Evolutionary conservation across 2,329 filamentous ascomycete species (phyloP).

Genomic region (Coniochaeta sp.): DNA sequence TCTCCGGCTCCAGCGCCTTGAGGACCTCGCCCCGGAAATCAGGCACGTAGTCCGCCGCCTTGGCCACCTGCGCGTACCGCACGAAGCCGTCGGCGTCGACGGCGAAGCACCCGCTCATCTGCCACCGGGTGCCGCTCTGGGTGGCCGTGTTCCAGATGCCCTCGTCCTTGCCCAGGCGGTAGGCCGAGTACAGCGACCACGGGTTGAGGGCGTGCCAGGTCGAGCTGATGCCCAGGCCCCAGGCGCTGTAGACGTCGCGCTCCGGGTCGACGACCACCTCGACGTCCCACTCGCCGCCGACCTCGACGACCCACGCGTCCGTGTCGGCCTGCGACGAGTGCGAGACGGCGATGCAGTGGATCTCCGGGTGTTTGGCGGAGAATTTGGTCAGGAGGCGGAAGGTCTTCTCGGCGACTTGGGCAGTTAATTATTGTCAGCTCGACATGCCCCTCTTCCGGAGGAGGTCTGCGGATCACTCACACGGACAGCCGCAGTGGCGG

Average conservation of each 20-base stretch:
- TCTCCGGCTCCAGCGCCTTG: conserved; percentile 8
- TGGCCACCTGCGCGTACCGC: conserved; percentile 40
- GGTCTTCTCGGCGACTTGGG: conserved; percentile 66
- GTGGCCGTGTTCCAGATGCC: conserved; percentile 52
- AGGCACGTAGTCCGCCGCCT: conserved; percentile 43
- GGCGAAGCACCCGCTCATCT: conserved; percentile 59
- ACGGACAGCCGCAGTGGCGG: conserved; percentile 68
- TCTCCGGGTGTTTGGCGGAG: conserved; percentile 38
- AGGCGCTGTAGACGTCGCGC: conserved; percentile 53
- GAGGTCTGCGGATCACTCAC: conserved; percentile 44
- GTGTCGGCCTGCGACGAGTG: conserved; percentile 48
- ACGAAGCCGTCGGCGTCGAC: conserved; percentile 45
- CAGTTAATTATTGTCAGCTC: background rate
- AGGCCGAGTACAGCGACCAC: conserved; percentile 46
- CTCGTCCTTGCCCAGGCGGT: conserved; percentile 51
- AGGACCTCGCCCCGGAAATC: conserved; percentile 40
- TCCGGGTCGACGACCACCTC: conserved; percentile 53
- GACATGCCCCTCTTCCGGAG: too few relatives aligned
- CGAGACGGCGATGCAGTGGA: conserved; percentile 56
- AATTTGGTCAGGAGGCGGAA: conserved; percentile 47
- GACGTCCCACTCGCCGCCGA: conserved; percentile 50
- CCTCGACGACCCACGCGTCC: conserved; percentile 47
- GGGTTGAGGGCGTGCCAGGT: conserved; percentile 59
- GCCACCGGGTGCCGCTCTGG: conserved; percentile 62
- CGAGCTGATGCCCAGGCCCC: conserved; percentile 56